Conservation (phyloP, 176 grass and related monocot species). For the Rhynchospora pubera region DNA sequence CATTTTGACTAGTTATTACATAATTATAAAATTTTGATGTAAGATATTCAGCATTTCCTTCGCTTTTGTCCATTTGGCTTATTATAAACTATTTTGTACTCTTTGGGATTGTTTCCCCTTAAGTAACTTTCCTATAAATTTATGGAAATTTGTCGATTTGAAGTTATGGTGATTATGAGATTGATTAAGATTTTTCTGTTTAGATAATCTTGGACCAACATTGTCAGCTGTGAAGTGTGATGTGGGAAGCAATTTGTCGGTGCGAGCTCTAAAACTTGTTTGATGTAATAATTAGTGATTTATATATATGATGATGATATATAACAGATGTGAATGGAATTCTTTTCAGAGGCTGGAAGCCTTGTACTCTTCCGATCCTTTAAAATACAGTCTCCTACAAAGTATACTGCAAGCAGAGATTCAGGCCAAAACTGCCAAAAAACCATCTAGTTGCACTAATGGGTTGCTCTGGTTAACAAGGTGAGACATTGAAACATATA, state of each 20-base stretch:
- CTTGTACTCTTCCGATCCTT: slow-evolving; percentile 31
- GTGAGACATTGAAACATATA: slow-evolving; percentile 14
- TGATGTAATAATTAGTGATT: background rate
- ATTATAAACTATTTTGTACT: no score
- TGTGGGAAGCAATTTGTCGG: slow-evolving; percentile 21
- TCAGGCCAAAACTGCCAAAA: slow-evolving; percentile 34
- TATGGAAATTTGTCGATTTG: background rate
- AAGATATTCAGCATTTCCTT: background rate
- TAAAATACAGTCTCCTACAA: slow-evolving; percentile 25
- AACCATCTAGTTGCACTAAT: slow-evolving; percentile 41
- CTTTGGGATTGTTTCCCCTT: background rate
- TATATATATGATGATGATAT: background rate
- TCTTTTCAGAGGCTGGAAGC: slow-evolving; percentile 32
- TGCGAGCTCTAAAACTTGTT: background rate
- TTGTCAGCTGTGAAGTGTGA: slow-evolving; percentile 23
- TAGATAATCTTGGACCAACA: slow-evolving; percentile 29
- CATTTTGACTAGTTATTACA: background rate
- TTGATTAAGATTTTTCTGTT: background rate
- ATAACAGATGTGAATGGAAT: background rate
- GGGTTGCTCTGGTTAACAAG: slow-evolving; percentile 45
- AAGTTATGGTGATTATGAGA: background rate
- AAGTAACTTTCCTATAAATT: background rate
- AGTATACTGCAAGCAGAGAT: slow-evolving; percentile 34
- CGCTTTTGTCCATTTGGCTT: background rate
- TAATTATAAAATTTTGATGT: background rate